These are phyloP conservation scores for Cicer bijugum DNA, from an alignment of 306 rosid species.

Conservation along the genomic window DNA sequence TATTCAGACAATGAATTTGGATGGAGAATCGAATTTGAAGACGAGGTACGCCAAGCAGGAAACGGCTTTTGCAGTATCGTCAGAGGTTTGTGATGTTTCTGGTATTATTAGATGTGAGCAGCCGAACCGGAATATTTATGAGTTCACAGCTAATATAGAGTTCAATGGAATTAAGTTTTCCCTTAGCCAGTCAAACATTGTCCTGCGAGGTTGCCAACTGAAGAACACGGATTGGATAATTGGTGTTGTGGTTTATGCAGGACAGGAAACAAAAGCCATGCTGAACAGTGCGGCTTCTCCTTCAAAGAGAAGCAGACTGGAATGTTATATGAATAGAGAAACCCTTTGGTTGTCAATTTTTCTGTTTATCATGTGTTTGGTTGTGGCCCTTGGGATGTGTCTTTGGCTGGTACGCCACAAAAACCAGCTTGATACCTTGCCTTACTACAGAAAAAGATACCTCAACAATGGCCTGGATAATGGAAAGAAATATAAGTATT, in stretches of 20 bases:
- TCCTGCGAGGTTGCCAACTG: constrained; percentile 95
- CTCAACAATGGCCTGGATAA: constrained; percentile 51
- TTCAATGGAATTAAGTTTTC: constrained; percentile 66
- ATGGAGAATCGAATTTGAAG: constrained; percentile 97
- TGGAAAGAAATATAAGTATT: constrained; percentile 66
- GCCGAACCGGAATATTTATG: constrained; percentile 92
- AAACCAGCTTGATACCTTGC: constrained; percentile 75
- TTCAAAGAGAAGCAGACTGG: constrained; percentile 89
- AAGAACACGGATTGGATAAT: constrained; percentile 95
- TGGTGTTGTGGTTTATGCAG: constrained; percentile 98
- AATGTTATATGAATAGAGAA: constrained; percentile 90
- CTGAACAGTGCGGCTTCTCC: constrained; percentile 92
- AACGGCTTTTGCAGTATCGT: constrained; percentile 58
- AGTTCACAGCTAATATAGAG: constrained; percentile 92
- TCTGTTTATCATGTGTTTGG: constrained; percentile 81
- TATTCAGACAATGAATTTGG: constrained; percentile 97
- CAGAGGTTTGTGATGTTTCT: constrained; percentile 56
- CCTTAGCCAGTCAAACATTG: constrained; percentile 90
- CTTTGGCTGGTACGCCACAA: constrained; percentile 79
- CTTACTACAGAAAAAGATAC: constrained; percentile 80
- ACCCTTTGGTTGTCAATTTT: constrained; percentile 87
- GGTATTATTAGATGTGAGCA: constrained; percentile 88
- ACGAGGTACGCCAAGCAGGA: constrained; percentile 97
- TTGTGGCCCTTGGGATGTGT: constrained; percentile 86
- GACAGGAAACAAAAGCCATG: constrained; percentile 99